Conservation (phyloP, 2,329 filamentous ascomycete genomes). For the Penicillium sp. region DNA sequence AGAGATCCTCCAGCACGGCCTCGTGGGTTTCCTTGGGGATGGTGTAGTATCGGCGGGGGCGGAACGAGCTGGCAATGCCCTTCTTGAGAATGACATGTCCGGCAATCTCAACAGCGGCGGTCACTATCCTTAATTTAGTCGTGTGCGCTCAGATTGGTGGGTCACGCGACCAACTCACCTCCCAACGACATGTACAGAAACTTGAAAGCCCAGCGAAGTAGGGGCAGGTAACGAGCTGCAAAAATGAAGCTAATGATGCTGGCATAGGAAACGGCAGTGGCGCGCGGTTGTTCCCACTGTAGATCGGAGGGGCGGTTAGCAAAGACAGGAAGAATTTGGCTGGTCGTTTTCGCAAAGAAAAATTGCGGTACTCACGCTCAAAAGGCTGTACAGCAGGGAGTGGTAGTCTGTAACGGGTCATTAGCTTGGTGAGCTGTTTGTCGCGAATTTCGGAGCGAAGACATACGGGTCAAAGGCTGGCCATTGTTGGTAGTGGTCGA, state of each 20-base stretch:
- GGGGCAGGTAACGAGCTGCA: conserved; percentile 62
- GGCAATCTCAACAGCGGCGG: conserved; percentile 57
- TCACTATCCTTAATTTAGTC: conserved; percentile 42
- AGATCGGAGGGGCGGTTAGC: conserved; percentile 5
- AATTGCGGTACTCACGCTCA: conserved; percentile 52
- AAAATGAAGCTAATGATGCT: conserved; percentile 60
- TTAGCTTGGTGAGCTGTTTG: background rate
- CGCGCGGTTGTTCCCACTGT: conserved; percentile 65
- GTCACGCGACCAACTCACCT: conserved; percentile 45
- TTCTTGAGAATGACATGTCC: conserved; percentile 58
- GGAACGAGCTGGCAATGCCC: conserved; percentile 61
- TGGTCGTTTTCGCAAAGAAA: background rate
- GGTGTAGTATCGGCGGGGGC: conserved; percentile 65
- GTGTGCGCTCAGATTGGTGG: background rate
- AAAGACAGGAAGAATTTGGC: background rate
- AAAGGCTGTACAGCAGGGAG: conserved; percentile 64
- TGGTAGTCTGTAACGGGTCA: conserved; percentile 54
- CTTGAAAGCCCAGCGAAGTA: conserved; percentile 63
- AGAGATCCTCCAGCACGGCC: conserved; percentile 60
- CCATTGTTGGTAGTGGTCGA: conserved; percentile 58
- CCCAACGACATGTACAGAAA: conserved; percentile 59
- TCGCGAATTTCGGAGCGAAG: background rate
- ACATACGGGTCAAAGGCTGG: conserved; percentile 62
- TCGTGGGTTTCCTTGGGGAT: conserved; percentile 65
- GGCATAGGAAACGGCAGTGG: conserved; percentile 61